These are phyloP conservation scores for Coniochaeta sp. DNA, from an alignment of 2,329 filamentous ascomycete genomes.

Conservation along the genomic window DNA sequence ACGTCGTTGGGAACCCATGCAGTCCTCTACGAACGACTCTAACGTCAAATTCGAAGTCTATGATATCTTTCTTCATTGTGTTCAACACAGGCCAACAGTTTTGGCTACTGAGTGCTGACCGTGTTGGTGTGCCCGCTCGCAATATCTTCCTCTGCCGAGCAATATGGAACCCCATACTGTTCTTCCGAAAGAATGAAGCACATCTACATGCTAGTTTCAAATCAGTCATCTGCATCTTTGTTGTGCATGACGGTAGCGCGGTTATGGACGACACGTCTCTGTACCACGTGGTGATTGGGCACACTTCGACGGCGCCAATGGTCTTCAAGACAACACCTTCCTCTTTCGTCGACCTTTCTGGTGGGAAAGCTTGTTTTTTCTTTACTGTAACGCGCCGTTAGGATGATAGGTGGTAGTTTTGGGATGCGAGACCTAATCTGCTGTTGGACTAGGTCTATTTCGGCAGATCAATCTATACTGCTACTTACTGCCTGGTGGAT, in stretches of 20 bases:
- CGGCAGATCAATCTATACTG: background rate
- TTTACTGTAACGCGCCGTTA: background rate
- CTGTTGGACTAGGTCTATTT: background rate
- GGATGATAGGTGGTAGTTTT: background rate
- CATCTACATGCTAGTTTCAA: background rate
- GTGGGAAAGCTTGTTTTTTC: background rate
- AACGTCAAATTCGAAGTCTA: background rate
- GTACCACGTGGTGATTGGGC: background rate
- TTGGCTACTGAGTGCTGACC: background rate
- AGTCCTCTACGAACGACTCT: background rate
- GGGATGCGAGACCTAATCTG: background rate
- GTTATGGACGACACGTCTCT: background rate
- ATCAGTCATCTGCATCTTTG: background rate
- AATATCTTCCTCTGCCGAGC: background rate
- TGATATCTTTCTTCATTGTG: background rate
- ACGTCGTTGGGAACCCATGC: background rate
- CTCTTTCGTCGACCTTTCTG: background rate
- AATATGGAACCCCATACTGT: background rate
- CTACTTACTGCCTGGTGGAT: background rate
- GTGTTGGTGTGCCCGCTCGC: too few relatives aligned
- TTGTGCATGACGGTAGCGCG: background rate
- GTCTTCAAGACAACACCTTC: background rate
- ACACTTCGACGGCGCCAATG: background rate
- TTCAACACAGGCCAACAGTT: background rate
- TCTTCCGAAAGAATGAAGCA: background rate